Evolutionary conservation across 2,329 filamentous ascomycete species (phyloP).

Genomic region (Colletotrichum paranaense): DNA sequence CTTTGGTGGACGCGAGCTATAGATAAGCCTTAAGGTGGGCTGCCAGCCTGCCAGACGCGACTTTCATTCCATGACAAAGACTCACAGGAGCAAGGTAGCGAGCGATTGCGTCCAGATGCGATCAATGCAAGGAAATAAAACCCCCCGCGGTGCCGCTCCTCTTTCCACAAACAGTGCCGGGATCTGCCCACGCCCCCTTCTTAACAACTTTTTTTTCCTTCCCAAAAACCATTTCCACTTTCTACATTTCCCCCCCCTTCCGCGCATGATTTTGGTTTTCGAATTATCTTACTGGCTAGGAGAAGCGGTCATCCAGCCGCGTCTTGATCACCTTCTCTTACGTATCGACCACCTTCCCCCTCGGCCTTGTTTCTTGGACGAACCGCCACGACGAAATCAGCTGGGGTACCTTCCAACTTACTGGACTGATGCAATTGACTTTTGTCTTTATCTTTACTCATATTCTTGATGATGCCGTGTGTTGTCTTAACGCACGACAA

Average conservation of each 20-base stretch:
- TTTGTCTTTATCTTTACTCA: neutral
- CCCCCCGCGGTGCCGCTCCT: conserved; percentile 6
- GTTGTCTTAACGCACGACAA: too few species aligned
- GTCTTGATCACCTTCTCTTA: neutral
- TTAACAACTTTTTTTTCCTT: neutral
- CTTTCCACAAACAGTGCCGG: neutral
- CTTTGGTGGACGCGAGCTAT: too few species aligned
- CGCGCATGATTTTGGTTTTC: neutral
- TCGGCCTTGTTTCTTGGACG: neutral
- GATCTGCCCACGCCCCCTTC: neutral
- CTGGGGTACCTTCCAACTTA: neutral
- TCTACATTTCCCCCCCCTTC: neutral
- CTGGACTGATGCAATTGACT: neutral
- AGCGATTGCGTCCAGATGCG: too few species aligned
- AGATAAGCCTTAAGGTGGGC: too few species aligned
- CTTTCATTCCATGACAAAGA: too few species aligned
- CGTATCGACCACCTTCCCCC: neutral
- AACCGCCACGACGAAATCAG: neutral
- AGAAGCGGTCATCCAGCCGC: neutral
- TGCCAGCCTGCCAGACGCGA: too few species aligned
- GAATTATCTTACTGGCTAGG: conserved; percentile 3
- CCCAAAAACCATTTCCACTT: neutral
- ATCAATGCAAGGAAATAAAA: conserved; percentile 26
- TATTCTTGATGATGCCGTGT: neutral
- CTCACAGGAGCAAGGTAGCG: too few species aligned